Evolutionary conservation across 768 basidiomycete species (phyloP).

Genomic region (Tephrocybe sp.): DNA sequence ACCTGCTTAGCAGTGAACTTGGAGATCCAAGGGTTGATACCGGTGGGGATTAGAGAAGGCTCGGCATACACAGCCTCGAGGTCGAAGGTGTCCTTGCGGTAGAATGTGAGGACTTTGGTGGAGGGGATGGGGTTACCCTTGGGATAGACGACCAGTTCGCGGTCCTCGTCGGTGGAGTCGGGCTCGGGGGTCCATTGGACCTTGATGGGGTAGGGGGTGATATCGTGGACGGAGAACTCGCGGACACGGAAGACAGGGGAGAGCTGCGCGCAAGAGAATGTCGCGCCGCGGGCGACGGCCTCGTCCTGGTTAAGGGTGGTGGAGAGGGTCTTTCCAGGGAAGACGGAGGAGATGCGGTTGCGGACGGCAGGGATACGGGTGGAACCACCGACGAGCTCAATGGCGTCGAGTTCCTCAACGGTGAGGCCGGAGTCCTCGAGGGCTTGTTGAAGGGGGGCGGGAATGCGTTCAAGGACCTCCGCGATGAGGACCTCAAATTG

Average conservation of each 20-base stretch:
- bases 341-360: conserved; percentile 78
- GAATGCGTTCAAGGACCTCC: conserved; percentile 75
- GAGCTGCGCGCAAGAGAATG: conserved; percentile 95
- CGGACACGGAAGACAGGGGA: conserved; percentile 98
- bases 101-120: conserved; percentile 95
- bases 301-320: conserved; percentile 98
- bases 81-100: conserved; percentile 85
- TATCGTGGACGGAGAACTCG: conserved; percentile 89
- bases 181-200: conserved; percentile 80
- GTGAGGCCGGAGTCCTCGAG: conserved; percentile 79
- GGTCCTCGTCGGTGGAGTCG: conserved; percentile 84
- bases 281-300: conserved; percentile 93
- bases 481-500: conserved; percentile 77
- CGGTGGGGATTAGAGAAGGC: conserved; percentile 67
- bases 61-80: conserved; percentile 86
- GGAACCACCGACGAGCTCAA: conserved; percentile 93
- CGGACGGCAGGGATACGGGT: conserved; percentile 95
- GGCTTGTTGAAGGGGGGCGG: conserved; percentile 73
- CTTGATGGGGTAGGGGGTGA: conserved; percentile 86
- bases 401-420: conserved; percentile 81
- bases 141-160: conserved; percentile 89
- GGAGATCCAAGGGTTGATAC: conserved; percentile 83
- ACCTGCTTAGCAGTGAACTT: conserved; percentile 82
- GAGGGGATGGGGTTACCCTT: conserved; percentile 84
- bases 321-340: conserved; percentile 80